Evolutionary conservation across 305 asterid species (phyloP).

Genomic region (Petunia hybrid): DNA sequence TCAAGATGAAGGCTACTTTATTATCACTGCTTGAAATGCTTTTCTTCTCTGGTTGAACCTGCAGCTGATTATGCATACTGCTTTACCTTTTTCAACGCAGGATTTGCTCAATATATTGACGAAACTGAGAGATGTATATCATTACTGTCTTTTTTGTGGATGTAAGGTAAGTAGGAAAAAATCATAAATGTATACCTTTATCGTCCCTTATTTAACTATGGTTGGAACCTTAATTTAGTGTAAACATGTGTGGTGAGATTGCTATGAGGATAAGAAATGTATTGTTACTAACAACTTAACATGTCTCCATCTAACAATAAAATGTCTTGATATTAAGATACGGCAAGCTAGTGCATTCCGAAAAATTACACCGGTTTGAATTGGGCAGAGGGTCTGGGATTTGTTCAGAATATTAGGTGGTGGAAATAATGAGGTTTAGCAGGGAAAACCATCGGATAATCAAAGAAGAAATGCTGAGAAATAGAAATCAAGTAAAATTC

Average conservation of each 20-base stretch:
- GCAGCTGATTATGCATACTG: not conserved
- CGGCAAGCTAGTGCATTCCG: not conserved
- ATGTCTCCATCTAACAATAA: slow-evolving; percentile 23
- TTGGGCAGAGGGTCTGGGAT: not conserved
- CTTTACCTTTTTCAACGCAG: slow-evolving; percentile 54
- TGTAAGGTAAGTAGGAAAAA: slow-evolving; percentile 59
- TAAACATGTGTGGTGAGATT: not conserved
- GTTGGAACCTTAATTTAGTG: slow-evolving; percentile 7
- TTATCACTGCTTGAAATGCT: not conserved
- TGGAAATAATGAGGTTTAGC: slow-evolving; percentile 18
- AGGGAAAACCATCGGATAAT: not conserved
- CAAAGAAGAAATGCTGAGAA: not conserved
- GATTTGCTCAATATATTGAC: slow-evolving; percentile 66
- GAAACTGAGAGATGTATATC: slow-evolving; percentile 76
- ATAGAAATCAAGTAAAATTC: too few species aligned
- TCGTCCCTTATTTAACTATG: not conserved
- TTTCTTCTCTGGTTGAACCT: slow-evolving; percentile 17
- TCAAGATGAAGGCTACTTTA: not conserved
- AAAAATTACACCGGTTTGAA: not conserved
- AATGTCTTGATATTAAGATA: not conserved
- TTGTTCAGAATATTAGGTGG: slow-evolving; percentile 3
- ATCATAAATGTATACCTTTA: not conserved
- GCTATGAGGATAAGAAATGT: not conserved
- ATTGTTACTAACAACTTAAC: not conserved
- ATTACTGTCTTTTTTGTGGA: slow-evolving; percentile 90